These are phyloP conservation scores for Noccaea caerulescens DNA, from an alignment of 345 rosid genomes.

Conservation along the genomic window DNA sequence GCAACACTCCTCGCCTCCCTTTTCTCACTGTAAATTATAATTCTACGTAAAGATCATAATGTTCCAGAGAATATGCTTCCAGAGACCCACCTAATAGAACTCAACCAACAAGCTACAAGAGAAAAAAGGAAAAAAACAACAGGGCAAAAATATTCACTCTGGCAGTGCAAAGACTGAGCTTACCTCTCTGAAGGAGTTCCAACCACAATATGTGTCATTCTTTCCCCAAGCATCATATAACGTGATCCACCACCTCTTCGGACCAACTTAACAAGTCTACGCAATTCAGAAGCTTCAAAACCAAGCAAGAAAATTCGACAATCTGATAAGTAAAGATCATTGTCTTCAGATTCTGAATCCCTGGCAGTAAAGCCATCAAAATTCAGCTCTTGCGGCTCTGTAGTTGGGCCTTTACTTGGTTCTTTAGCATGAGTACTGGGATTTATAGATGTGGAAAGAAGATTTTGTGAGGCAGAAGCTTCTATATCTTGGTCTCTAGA, in stretches of 20 bases:
- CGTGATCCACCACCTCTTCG: conserved; percentile 90
- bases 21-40: conserved; percentile 63
- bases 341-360: conserved; percentile 82
- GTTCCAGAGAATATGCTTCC: conserved; percentile 17
- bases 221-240: conserved; percentile 60
- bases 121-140: conserved; percentile 3
- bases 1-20: conserved; percentile 78
- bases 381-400: conserved; percentile 50
- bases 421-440: conserved; percentile 51
- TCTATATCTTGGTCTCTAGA: conserved; percentile 70
- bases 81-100: conserved; percentile 20
- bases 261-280: conserved; percentile 73
- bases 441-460: conserved; percentile 56
- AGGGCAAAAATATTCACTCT: conserved; percentile 8
- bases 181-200: conserved; percentile 91
- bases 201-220: conserved; percentile 85
- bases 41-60: conserved; percentile 28
- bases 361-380: conserved; percentile 64
- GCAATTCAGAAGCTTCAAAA: conserved; percentile 84
- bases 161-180: conserved; percentile 44
- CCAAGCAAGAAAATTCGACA: conserved; percentile 79
- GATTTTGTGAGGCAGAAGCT: conserved; percentile 73
- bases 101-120: conserved; percentile 14
- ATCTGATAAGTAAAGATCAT: conserved; percentile 85
- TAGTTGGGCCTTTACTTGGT: conserved; percentile 47